Evolutionary conservation across 2,329 filamentous ascomycete genomes (phyloP).

Genomic region (Penicillium hesseltinei): DNA sequence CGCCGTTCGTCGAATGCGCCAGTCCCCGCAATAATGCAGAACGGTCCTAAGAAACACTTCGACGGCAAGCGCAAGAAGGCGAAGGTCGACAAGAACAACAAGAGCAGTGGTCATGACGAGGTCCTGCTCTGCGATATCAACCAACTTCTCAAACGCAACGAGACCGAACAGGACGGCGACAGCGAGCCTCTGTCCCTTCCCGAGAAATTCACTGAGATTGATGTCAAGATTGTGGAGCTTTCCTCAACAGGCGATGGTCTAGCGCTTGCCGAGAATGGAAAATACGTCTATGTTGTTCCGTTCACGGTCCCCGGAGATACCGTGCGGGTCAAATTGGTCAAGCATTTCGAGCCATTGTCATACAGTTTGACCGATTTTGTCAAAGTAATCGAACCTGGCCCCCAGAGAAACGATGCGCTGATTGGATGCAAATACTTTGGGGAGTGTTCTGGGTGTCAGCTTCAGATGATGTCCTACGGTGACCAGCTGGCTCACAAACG

Average conservation of each 20-base stretch:
- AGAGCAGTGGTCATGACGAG: constrained; percentile 64
- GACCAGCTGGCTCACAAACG: constrained; percentile 84
- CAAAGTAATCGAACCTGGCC: constrained; percentile 69
- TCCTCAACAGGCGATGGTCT: constrained; percentile 93
- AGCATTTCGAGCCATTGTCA: constrained; percentile 62
- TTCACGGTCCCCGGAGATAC: constrained; percentile 84
- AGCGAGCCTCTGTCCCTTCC: constrained; percentile 49
- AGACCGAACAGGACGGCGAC: constrained; percentile 26
- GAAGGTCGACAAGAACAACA: constrained; percentile 58
- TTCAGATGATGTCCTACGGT: constrained; percentile 91
- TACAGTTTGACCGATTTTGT: constrained; percentile 82
- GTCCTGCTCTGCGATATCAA: constrained; percentile 65
- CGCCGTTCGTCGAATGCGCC: constrained; percentile 19
- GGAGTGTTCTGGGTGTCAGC: constrained; percentile 87
- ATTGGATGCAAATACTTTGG: constrained; percentile 84
- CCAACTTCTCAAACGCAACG: constrained; percentile 35
- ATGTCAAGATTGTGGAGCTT: constrained; percentile 76
- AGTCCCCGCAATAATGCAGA: constrained; percentile 29
- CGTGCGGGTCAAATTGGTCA: constrained; percentile 74
- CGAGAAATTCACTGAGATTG: constrained; percentile 69
- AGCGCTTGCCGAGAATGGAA: constrained; percentile 64
- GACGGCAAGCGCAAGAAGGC: constrained; percentile 44
- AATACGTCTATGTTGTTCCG: constrained; percentile 79
- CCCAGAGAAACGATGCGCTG: constrained; percentile 71
- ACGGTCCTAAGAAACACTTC: constrained; percentile 25